Conservation (phyloP, 768 basidiomycete species). For the Suillus ampliporus region DNA sequence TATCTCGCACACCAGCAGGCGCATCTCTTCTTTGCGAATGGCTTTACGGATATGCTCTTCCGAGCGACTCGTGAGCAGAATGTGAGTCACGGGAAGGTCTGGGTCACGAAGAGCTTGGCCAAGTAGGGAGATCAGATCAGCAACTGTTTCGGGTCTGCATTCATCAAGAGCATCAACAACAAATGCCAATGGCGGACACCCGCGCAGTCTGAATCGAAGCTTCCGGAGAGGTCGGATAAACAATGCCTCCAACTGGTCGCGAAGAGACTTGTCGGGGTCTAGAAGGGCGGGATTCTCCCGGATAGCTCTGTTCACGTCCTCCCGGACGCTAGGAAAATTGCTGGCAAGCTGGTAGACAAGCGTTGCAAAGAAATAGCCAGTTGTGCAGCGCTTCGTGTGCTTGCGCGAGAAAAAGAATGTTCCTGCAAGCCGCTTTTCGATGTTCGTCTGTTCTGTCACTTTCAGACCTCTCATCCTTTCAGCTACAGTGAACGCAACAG, state of each 20-base stretch:
- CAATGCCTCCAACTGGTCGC: not conserved
- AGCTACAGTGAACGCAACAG: not conserved
- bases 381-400: no score
- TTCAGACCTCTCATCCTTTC: not conserved
- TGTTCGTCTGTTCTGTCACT: not conserved
- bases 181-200: not conserved
- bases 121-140: not conserved
- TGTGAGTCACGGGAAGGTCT: not conserved
- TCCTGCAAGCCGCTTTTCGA: no score
- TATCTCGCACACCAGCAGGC: not conserved
- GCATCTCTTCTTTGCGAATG: not conserved
- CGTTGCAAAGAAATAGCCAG: no score
- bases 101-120: not conserved
- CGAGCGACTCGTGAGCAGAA: not conserved
- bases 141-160: not conserved
- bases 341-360: not conserved
- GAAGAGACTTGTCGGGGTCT: not conserved
- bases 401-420: no score
- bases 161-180: not conserved
- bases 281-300: not conserved
- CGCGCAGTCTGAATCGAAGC: not conserved
- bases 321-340: not conserved
- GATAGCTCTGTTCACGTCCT: not conserved
- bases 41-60: not conserved
- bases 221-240: not conserved